These are phyloP conservation scores for Cladosporium sphaerospermum DNA, from an alignment of 2,329 filamentous ascomycete genomes.

Conservation along the genomic window DNA sequence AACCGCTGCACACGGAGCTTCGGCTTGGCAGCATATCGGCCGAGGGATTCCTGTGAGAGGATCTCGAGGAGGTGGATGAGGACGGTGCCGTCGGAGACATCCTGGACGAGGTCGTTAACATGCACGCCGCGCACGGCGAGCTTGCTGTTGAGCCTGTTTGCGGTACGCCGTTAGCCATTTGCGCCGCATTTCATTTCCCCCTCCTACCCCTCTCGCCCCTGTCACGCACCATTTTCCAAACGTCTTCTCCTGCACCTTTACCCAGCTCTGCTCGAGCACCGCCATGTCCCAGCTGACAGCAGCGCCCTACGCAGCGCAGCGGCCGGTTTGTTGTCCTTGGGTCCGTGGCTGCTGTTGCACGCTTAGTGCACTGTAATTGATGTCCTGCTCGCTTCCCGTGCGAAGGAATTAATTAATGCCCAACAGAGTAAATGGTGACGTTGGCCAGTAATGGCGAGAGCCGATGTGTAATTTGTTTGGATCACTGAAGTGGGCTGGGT, in stretches of 20 bases:
- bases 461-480: no score
- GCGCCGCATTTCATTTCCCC: no score
- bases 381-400: no score
- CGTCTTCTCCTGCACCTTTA: conserved; percentile 90
- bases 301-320: not conserved
- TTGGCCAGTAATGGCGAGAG: no score
- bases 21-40: conserved; percentile 91
- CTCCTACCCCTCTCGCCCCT: no score
- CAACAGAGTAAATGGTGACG: no score
- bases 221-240: conserved; percentile 88
- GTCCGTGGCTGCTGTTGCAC: not conserved
- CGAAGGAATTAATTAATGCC: no score
- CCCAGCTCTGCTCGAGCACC: conserved; percentile 57
- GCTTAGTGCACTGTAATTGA: not conserved
- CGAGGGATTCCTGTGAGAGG: conserved; percentile 87
- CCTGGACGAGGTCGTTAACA: conserved; percentile 79
- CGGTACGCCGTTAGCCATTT: not conserved
- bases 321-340: no score
- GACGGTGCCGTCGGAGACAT: conserved; percentile 89
- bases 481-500: not conserved
- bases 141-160: conserved; percentile 80
- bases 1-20: conserved; percentile 95
- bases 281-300: conserved; percentile 18
- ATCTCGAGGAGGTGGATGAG: conserved; percentile 97
- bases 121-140: conserved; percentile 69